Evolutionary conservation across 2,329 filamentous ascomycete genomes (phyloP).

Genomic region (Corynespora cassiicola): DNA sequence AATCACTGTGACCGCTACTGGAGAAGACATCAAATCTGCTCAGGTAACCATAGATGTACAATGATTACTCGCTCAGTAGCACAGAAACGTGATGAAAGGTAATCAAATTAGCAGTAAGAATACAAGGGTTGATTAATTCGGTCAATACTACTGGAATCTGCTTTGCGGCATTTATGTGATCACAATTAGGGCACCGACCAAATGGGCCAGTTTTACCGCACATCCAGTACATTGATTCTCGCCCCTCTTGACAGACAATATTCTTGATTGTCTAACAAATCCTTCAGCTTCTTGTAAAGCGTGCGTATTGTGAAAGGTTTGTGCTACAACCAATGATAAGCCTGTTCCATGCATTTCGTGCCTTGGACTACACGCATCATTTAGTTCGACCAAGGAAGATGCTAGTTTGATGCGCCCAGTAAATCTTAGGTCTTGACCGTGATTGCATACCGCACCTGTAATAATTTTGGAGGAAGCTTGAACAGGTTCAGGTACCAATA

Average conservation of each 20-base stretch:
- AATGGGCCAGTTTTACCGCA: neutral
- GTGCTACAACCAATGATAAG: neutral
- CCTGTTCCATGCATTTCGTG: too few relatives aligned
- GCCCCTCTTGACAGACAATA: neutral
- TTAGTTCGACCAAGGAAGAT: too few relatives aligned
- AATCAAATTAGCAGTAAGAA: too few relatives aligned
- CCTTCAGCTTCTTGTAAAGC: neutral
- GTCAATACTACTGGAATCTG: too few relatives aligned
- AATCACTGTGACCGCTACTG: conserved; percentile 16
- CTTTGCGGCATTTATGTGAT: too few relatives aligned
- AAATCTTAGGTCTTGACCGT: neutral
- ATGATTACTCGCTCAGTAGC: too few relatives aligned
- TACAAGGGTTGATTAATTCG: too few relatives aligned
- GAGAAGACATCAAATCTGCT: too few relatives aligned
- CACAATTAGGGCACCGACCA: conserved; percentile 2
- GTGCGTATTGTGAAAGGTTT: neutral
- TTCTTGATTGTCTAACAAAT: neutral
- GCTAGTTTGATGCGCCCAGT: neutral
- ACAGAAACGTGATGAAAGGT: too few relatives aligned
- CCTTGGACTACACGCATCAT: too few relatives aligned
- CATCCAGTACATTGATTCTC: neutral
- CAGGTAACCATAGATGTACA: too few relatives aligned
- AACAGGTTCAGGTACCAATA: too few relatives aligned
- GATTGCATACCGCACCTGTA: neutral
- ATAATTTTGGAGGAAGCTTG: neutral